Conservation (phyloP, 2,329 filamentous ascomycete species). For the Beauveria rudraprayagi region DNA sequence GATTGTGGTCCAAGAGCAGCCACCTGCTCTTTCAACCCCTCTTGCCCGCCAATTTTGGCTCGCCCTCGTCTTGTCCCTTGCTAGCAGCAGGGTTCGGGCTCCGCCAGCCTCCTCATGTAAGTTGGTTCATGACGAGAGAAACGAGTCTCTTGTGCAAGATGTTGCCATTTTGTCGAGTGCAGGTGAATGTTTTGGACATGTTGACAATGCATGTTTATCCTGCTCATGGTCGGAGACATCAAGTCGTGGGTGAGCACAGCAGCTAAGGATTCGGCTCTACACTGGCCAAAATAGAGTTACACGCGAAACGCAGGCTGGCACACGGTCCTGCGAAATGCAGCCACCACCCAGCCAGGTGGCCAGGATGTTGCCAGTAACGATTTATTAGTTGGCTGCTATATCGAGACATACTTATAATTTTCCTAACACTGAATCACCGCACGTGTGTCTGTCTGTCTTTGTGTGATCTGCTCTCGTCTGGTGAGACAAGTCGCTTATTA, state of each 20-base stretch:
- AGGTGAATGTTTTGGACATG: background rate
- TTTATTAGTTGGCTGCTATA: background rate
- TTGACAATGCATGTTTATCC: background rate
- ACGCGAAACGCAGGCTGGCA: constrained; percentile 6
- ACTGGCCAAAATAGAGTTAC: constrained; percentile 3
- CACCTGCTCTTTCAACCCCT: constrained; percentile 3
- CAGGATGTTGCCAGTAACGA: background rate
- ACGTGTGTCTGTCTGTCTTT: background rate
- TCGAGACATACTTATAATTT: background rate
- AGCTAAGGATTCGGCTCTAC: background rate
- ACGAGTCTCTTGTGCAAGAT: background rate
- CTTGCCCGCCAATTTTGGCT: background rate
- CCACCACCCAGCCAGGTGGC: background rate
- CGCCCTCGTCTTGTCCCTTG: background rate
- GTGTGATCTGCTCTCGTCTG: too few relatives aligned
- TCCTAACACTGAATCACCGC: background rate
- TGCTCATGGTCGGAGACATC: background rate
- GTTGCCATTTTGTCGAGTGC: background rate
- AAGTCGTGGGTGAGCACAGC: background rate
- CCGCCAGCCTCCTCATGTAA: background rate
- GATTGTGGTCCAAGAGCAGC: background rate
- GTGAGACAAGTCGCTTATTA: too few relatives aligned
- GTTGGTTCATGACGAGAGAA: background rate
- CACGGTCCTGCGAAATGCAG: background rate
- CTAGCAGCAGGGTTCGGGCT: background rate